Evolutionary conservation across 257 asterid genomes (phyloP), one percentile per base, ranked within the genome.

Genomic region (Penstemon eatonii): DNA sequence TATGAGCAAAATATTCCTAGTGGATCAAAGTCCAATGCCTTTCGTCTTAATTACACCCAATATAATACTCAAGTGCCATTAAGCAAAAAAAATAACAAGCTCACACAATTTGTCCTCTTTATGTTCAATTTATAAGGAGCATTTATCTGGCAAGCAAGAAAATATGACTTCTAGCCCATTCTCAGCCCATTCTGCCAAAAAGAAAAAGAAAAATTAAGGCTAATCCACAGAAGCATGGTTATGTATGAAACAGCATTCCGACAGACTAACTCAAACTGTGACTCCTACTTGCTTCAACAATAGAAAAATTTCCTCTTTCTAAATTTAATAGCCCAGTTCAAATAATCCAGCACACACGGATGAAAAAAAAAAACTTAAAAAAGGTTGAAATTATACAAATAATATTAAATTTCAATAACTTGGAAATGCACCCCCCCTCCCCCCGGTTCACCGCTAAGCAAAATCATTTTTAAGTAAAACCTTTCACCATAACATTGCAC

Each of bases 31-130:
- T 65, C 62, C 71, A 60, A 63, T 50, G 7, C 11, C 13, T 33
- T 54, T 65, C 19, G 74, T 60, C 79, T 78, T 72, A n/a, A 41
- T 44, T 63, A 62, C 69, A 51, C 47, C 70, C 79, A 55, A 3
- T 12, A 65, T 67, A 74, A 55, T 71, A 63, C 40, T 41, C 71
- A 73, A 36, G 13, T 3, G 72, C 25, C 60, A 4, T 54, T 33
- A 52, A 56, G 66, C 63, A 65, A 67, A 63, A 13, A 52, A 57
- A 57, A 63, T 10, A 12, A 36, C n/a, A 36, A 57, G 8, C 7
- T 25, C 7, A 38, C 46, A 13, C 41, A 7, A 13, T 53, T 33
- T 50, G 11, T 25, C 3, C 68, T 63, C 38, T 8, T 11, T 63
- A 56, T 50, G 55, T 63, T 42, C 15, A 47, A 53, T 49, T 18